A percentile compares a stretch with the other conserved stretches of the same genome.
phyloP scores from a whole-genome alignment of 371 early-diverging fungal species.

The Rhizopus arrhizus region DNA sequence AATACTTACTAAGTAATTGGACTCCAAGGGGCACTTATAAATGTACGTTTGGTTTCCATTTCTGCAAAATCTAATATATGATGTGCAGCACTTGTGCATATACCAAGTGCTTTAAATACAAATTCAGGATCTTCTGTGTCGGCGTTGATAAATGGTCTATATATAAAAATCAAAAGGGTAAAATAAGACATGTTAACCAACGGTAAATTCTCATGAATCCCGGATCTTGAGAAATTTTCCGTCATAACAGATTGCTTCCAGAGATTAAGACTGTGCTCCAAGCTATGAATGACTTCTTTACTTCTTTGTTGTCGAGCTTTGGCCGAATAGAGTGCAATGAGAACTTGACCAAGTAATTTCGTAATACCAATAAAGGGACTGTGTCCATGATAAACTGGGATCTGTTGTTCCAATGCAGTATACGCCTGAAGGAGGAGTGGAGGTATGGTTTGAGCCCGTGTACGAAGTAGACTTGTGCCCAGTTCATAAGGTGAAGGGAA shows the following conservation, averaged over 20 bases:
- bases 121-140: conserved; percentile 16
- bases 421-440: conserved; percentile 30
- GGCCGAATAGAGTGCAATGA: conserved; percentile 36
- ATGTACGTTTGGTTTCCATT: conserved; percentile 13
- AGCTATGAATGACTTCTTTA: conserved; percentile 23
- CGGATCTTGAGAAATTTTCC: conserved; percentile 13
- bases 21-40: conserved; percentile 40
- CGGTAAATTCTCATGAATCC: conserved; percentile 1
- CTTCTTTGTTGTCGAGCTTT: conserved; percentile 21
- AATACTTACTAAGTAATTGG: conserved; percentile 35
- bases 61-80: conserved; percentile 28
- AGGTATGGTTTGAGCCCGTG: conserved; percentile 15
- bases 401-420: conserved; percentile 11
- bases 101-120: conserved; percentile 34
- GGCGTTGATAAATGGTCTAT: conserved; percentile 23
- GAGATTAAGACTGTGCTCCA: conserved; percentile 33
- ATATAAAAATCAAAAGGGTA: conserved; percentile 16
- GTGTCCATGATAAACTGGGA: conserved; percentile 30
- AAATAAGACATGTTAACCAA: conserved; percentile 16
- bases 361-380: conserved; percentile 31
- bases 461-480: neutral
- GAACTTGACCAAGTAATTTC: conserved; percentile 36
- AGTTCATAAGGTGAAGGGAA: conserved; percentile 44
- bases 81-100: conserved; percentile 38
- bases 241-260: conserved; percentile 35